phyloP scores from a whole-genome alignment of 179 eudicot genomes.

The Nepenthes alata region DNA sequence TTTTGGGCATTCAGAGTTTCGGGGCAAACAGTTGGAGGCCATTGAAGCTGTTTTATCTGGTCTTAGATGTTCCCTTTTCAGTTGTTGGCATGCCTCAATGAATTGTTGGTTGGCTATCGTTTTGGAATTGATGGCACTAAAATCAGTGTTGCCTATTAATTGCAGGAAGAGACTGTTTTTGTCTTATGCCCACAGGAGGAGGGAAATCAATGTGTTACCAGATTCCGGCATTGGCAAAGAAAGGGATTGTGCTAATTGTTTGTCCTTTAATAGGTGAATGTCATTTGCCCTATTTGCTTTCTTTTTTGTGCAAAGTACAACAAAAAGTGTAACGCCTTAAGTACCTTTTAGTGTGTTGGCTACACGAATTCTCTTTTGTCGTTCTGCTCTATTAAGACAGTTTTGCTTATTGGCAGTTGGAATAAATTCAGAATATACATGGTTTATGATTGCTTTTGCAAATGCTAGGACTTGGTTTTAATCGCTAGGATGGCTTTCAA shows the following conservation, averaged over 20 bases:
- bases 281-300: neutral
- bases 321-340: too few species aligned
- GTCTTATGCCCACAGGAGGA: conserved; percentile 98
- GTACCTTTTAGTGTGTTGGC: too few species aligned
- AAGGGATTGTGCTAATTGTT: conserved; percentile 88
- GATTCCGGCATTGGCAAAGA: conserved; percentile 73
- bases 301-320: too few species aligned
- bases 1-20: conserved; percentile 77
- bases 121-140: neutral
- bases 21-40: conserved; percentile 89
- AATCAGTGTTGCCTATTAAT: conserved; percentile 3
- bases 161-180: conserved; percentile 90
- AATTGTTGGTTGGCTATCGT: neutral
- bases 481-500: conserved; percentile 11
- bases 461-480: conserved; percentile 30
- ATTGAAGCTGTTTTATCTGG: conserved; percentile 91
- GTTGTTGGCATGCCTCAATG: neutral
- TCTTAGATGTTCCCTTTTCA: conserved; percentile 5
- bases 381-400: conserved; percentile 12
- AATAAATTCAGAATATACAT: conserved; percentile 21
- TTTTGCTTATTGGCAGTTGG: conserved; percentile 5
- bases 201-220: conserved; percentile 96
- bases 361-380: conserved; percentile 5
- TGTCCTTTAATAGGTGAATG: conserved; percentile 81
- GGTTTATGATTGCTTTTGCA: conserved; percentile 28